Conservation (phyloP, 2,329 filamentous ascomycete species). For the Endoconidiophora laricicola region DNA sequence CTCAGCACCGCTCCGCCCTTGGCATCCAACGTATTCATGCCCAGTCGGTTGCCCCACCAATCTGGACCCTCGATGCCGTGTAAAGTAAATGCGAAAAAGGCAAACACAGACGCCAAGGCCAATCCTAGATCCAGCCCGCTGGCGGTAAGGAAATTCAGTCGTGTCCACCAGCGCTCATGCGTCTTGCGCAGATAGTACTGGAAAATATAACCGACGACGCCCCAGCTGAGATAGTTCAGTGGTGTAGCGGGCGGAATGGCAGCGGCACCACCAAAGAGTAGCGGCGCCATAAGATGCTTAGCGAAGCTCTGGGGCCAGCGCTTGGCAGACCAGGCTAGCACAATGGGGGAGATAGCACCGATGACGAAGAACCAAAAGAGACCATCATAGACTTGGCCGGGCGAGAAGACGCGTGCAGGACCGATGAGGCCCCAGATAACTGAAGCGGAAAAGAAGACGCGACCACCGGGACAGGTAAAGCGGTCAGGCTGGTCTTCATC, state of each 20-base stretch:
- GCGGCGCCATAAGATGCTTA: slow-evolving; percentile 40
- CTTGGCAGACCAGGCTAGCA: slow-evolving; percentile 33
- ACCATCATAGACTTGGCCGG: slow-evolving; percentile 42
- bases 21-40: slow-evolving; percentile 44
- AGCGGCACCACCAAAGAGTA: slow-evolving; percentile 44
- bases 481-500: slow-evolving; percentile 35
- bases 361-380: slow-evolving; percentile 44
- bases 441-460: slow-evolving; percentile 48
- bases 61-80: slow-evolving; percentile 41
- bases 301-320: slow-evolving; percentile 34
- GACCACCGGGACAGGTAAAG: slow-evolving; percentile 47
- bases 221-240: slow-evolving; percentile 61
- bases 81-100: slow-evolving; percentile 54
- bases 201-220: slow-evolving; percentile 52
- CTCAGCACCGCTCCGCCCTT: slow-evolving; percentile 41
- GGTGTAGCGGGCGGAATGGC: slow-evolving; percentile 50
- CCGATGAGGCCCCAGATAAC: slow-evolving; percentile 54
- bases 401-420: slow-evolving; percentile 45
- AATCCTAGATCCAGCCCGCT: slow-evolving; percentile 54
- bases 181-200: slow-evolving; percentile 49
- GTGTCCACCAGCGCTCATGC: slow-evolving; percentile 54
- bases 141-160: slow-evolving; percentile 56
- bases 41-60: slow-evolving; percentile 54
- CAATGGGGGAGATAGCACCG: slow-evolving; percentile 35
- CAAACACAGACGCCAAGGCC: slow-evolving; percentile 47